phyloP scores from a whole-genome alignment of 805 yeast species.

The Candida koratica region DNA sequence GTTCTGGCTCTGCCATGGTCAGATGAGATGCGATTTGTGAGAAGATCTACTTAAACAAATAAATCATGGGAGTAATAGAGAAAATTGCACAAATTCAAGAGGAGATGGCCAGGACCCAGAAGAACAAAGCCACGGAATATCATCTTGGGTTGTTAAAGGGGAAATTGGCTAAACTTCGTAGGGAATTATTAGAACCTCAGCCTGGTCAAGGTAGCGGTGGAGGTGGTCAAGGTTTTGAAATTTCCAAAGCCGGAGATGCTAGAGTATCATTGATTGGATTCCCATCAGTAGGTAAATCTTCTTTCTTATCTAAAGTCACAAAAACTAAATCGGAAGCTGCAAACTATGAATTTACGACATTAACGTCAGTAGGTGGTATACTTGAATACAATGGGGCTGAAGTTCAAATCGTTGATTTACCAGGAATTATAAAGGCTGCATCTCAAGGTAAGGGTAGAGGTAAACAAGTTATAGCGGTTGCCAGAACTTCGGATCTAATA shows the following conservation, averaged over 20 bases:
- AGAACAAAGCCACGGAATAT: slow-evolving; percentile 96
- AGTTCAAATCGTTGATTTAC: slow-evolving; percentile 94
- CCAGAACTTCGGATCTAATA: slow-evolving; percentile 89
- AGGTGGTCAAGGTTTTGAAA: slow-evolving; percentile 88
- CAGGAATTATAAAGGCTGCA: slow-evolving; percentile 96
- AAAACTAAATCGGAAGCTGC: slow-evolving; percentile 95
- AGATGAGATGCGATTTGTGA: slow-evolving; percentile 3
- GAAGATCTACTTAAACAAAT: not conserved
- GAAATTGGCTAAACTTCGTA: slow-evolving; percentile 85
- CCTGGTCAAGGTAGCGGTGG: slow-evolving; percentile 70
- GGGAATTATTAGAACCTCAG: slow-evolving; percentile 87
- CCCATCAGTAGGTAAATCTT: slow-evolving; percentile 97
- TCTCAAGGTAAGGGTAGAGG: slow-evolving; percentile 97
- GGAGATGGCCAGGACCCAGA: slow-evolving; percentile 92
- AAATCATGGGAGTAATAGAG: slow-evolving; percentile 41
- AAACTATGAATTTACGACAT: slow-evolving; percentile 89
- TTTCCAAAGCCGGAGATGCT: slow-evolving; percentile 93
- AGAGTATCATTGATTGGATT: slow-evolving; percentile 93
- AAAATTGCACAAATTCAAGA: slow-evolving; percentile 86
- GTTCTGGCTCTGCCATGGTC: not conserved
- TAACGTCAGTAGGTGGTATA: slow-evolving; percentile 96
- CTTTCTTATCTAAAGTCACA: slow-evolving; percentile 82
- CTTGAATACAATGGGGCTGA: slow-evolving; percentile 94
- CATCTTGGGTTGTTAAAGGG: slow-evolving; percentile 94
- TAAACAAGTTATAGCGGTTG: slow-evolving; percentile 93